Evolutionary conservation across 805 yeast species (phyloP), one percentile per base, ranked within the genome.

Genomic region (Barnettozyma siamensis): DNA sequence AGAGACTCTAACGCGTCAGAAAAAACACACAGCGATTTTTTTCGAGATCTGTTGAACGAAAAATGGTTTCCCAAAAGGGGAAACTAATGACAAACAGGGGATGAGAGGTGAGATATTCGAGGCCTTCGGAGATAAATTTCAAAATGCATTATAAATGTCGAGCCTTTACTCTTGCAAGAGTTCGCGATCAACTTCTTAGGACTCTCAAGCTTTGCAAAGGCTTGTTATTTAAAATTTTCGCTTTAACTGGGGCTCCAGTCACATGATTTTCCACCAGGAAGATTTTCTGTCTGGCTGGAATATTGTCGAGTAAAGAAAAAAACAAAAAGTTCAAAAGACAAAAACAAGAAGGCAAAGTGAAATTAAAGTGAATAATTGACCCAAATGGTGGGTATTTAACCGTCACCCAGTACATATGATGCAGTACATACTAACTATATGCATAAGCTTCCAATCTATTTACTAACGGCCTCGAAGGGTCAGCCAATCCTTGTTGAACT

Each of bases 391-490:
- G 21, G n/a, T n/a, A n/a, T n/a, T n/a, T n/a, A n/a, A n/a, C n/a
- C n/a, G n/a, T n/a, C n/a, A n/a, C n/a, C n/a, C n/a, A n/a, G n/a
- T n/a, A n/a, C n/a, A n/a, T n/a, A n/a, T n/a, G n/a, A n/a, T n/a
- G n/a, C n/a, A n/a, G n/a, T n/a, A n/a, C n/a, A n/a, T n/a, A n/a
- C n/a, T n/a, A n/a, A n/a, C n/a, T n/a, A n/a, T n/a, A n/a, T n/a
- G n/a, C n/a, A n/a, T n/a, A n/a, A 84, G 99, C 78, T 93, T 47
- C 99, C 99, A 33, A 70, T 93, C 55, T 89, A 88, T 53, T 73
- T 93, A 47, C 74, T 93, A 56, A 88, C 94, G 40, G 84, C 96
- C 42, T 87, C 96, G 15, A 89, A 88, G 62, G 89, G 87, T 43
- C 89, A 86, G 57, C 84, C 88, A 30, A 74, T 93, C 55, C 73